Evolutionary conservation across 441 rosid species (phyloP), one percentile per base, ranked within the genome.

Genomic region (Gossypium davidsonii): DNA sequence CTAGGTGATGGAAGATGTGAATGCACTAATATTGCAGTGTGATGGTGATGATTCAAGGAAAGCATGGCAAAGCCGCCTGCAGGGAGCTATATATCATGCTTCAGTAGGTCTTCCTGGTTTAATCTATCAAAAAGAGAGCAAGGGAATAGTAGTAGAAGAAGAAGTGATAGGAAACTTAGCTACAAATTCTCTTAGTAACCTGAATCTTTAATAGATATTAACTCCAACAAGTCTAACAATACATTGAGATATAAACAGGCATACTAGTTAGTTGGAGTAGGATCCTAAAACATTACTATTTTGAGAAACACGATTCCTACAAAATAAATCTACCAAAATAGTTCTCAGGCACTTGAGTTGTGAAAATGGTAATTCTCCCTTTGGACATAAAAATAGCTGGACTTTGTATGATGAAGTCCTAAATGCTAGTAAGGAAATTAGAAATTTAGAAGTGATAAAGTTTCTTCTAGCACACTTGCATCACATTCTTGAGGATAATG

Each of bases 41-140:
- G 98, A 91, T 74, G 83, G 89, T 60, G 91, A 89, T 76, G 96
- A 93, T 62, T 88, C 87, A 52, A 82, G 80, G 79, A 88, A 85
- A 82, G 84, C 79, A 73, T 96, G 99, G 99, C 91, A 90, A 80
- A 89, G 82, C 73, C 94, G 94, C 71, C 84, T 96, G 84, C 98
- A 88, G 81, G 93, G 93, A 23, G 97, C 97, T 75, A 89, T 89
- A 74, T 91, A 96, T 78, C 90, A 83, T 86, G 90, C 94, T 77
- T 96, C 98, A 82, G 99, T 96, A 89, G 66, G 49, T 77, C 46
- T 39, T 67, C 78, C 34, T 6, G 7, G 46, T 49, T 48, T 66
- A 23, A 14, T 66, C 52, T 46, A 46, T 66, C 3, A 25, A n/a
- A 67, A 15, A n/a, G 42, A 5, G 6, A 15, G 58, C 6, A 7